phyloP scores from a whole-genome alignment of 2,329 filamentous ascomycete species.

The Orbilia brochopaga region DNA sequence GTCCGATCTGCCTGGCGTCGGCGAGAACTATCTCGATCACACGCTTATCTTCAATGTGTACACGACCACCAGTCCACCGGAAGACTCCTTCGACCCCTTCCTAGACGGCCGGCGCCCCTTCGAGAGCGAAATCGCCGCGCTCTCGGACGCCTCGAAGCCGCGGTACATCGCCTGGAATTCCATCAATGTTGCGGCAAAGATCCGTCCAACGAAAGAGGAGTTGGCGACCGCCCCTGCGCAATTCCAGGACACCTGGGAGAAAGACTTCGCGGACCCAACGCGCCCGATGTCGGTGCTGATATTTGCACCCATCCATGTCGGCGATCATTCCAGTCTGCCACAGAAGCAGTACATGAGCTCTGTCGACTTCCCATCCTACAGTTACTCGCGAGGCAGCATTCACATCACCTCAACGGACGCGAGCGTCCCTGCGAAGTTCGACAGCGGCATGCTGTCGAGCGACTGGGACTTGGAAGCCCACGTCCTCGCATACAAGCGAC shows the following conservation, averaged over 20 bases:
- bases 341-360: constrained; percentile 64
- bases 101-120: constrained; percentile 64
- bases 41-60: constrained; percentile 65
- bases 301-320: constrained; percentile 59
- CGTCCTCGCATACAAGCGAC: constrained; percentile 70
- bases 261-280: constrained; percentile 76
- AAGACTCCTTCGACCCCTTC: constrained; percentile 61
- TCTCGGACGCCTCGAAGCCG: constrained; percentile 57
- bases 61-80: constrained; percentile 8
- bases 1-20: constrained; percentile 63
- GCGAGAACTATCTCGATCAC: constrained; percentile 65
- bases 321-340: constrained; percentile 58
- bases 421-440: constrained; percentile 63
- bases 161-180: constrained; percentile 61
- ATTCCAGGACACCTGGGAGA: constrained; percentile 77
- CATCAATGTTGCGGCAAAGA: constrained; percentile 80
- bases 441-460: constrained; percentile 65
- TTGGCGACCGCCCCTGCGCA: constrained; percentile 71
- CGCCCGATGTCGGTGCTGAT: constrained; percentile 62
- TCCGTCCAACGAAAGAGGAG: constrained; percentile 73
- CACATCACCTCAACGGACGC: constrained; percentile 65
- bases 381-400: constrained; percentile 67
- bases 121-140: constrained; percentile 62
- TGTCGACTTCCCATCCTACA: constrained; percentile 66
- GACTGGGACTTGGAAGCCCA: constrained; percentile 67